Conservation (phyloP, 371 early-diverging fungal species). For the Capniomyces stellatus region DNA sequence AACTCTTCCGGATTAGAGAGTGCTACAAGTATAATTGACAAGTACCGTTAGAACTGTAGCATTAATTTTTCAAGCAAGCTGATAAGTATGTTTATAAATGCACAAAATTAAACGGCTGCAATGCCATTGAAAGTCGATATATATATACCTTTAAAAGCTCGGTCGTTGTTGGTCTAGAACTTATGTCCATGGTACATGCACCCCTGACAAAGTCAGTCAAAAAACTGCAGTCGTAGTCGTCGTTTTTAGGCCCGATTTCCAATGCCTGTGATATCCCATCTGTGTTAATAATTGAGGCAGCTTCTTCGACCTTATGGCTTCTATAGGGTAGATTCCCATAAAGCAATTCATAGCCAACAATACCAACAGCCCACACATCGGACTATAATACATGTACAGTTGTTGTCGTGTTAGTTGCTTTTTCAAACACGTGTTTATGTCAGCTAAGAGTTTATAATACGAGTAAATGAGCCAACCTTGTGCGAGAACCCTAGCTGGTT, state of each 20-base stretch:
- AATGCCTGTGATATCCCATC: background rate
- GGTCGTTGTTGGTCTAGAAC: background rate
- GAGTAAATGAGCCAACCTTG: background rate
- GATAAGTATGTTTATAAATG: no score
- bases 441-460: no score
- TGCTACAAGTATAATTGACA: no score
- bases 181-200: background rate
- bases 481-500: conserved; percentile 47
- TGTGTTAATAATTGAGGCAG: background rate
- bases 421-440: no score
- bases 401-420: conserved; percentile 17
- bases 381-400: conserved; percentile 31
- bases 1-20: no score
- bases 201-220: background rate
- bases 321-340: conserved; percentile 55
- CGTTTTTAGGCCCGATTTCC: background rate
- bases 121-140: no score
- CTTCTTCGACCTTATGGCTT: background rate
- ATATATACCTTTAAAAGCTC: background rate
- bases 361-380: conserved; percentile 79
- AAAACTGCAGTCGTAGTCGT: background rate
- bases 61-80: no score
- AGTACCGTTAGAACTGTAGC: no score
- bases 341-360: conserved; percentile 65
- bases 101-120: no score